Percentiles rank a stretch among this genome's conserved stretches.
Evolutionary conservation across 306 rosid species (phyloP).

Genomic region (Pyrus communis): DNA sequence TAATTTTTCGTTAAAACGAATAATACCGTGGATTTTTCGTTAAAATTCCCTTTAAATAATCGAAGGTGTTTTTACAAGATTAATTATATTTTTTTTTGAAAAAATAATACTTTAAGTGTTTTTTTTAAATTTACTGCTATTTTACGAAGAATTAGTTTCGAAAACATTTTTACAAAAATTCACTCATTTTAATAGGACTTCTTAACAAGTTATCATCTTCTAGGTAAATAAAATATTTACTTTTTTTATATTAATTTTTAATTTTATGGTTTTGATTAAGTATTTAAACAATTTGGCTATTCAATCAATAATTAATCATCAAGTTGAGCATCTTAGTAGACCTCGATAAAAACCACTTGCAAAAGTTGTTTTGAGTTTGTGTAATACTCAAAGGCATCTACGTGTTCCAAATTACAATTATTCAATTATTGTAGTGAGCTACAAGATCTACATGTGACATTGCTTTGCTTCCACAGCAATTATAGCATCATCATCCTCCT

Average conservation of each 20-base stretch:
- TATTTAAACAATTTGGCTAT: background rate
- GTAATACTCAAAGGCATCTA: background rate
- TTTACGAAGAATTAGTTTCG: no score
- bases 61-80: no score
- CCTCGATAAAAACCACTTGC: background rate
- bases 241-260: background rate
- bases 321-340: no score
- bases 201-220: no score
- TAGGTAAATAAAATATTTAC: no score
- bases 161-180: no score
- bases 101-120: no score
- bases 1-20: no score
- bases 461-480: conserved; percentile 13
- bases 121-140: no score
- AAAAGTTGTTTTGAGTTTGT: background rate
- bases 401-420: background rate
- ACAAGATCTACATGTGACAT: background rate
- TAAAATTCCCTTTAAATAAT: no score
- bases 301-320: background rate
- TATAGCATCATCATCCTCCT: background rate
- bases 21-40: no score
- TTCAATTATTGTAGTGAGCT: background rate
- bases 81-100: no score
- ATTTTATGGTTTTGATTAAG: background rate
- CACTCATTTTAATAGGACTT: accelerated